These are phyloP conservation scores for Silene latifolia DNA, from an alignment of 148 eudicot species.

Conservation along the genomic window DNA sequence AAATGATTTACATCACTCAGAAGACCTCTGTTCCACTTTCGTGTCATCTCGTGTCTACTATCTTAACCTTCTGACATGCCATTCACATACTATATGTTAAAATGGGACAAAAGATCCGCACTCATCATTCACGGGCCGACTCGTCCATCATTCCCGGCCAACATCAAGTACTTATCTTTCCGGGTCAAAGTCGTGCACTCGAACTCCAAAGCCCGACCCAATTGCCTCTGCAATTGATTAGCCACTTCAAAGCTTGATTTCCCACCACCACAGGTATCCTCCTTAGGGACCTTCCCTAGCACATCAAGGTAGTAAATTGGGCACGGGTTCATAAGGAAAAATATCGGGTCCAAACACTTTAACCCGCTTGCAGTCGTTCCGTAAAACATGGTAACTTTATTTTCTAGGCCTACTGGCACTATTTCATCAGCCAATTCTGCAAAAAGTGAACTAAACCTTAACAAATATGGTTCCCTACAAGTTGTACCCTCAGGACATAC, in stretches of 20 bases:
- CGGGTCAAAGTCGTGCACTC: conserved; percentile 71
- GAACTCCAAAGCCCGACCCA: conserved; percentile 68
- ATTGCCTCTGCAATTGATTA: conserved; percentile 57
- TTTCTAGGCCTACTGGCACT: conserved; percentile 42
- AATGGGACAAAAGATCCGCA: neutral
- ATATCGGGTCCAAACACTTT: conserved; percentile 77
- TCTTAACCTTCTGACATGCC: neutral
- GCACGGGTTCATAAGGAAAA: conserved; percentile 85
- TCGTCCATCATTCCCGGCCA: conserved; percentile 74
- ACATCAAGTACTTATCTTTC: conserved; percentile 78
- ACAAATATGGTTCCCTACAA: conserved; percentile 49
- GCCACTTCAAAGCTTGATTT: conserved; percentile 71
- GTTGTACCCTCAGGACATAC: conserved; percentile 89
- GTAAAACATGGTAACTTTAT: conserved; percentile 72
- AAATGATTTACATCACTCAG: neutral
- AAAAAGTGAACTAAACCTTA: conserved; percentile 46
- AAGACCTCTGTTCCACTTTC: no score
- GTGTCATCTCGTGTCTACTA: no score
- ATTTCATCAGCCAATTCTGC: conserved; percentile 48
- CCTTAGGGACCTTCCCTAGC: conserved; percentile 38
- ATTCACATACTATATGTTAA: no score
- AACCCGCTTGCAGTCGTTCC: conserved; percentile 90
- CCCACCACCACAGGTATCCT: conserved; percentile 39
- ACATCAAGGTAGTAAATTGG: conserved; percentile 53
- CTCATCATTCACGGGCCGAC: conserved; percentile 17